phyloP scores from a whole-genome alignment of 2,329 filamentous ascomycete species.

The Sporothrix euskadiensis region DNA sequence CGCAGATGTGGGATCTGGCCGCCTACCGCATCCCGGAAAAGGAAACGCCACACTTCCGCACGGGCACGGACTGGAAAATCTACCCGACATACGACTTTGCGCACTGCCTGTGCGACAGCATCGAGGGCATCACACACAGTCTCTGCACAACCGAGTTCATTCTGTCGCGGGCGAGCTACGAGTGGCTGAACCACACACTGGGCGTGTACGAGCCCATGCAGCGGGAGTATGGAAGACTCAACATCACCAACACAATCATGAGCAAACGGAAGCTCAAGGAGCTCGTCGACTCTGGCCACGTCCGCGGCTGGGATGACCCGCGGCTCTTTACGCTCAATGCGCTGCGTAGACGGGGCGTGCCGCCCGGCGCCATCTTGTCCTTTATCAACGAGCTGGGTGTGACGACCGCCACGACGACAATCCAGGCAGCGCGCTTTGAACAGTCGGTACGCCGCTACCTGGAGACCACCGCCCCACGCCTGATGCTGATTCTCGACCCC shows the following conservation, averaged over 20 bases:
- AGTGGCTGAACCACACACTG: slow-evolving; percentile 79
- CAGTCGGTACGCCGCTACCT: slow-evolving; percentile 82
- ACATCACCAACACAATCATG: slow-evolving; percentile 79
- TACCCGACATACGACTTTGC: slow-evolving; percentile 95
- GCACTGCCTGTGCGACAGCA: slow-evolving; percentile 87
- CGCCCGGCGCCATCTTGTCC: slow-evolving; percentile 81
- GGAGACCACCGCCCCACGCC: slow-evolving; percentile 80
- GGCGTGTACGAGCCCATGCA: slow-evolving; percentile 92
- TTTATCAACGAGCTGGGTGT: slow-evolving; percentile 93
- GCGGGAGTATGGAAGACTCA: slow-evolving; percentile 72
- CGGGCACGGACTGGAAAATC: slow-evolving; percentile 82
- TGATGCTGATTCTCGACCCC: slow-evolving; percentile 88
- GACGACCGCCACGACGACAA: slow-evolving; percentile 76
- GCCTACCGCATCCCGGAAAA: slow-evolving; percentile 78
- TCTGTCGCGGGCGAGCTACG: slow-evolving; percentile 66
- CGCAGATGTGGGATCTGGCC: slow-evolving; percentile 79
- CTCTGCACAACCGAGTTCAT: slow-evolving; percentile 86
- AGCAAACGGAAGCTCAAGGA: slow-evolving; percentile 83
- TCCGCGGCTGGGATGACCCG: slow-evolving; percentile 89
- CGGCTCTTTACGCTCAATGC: slow-evolving; percentile 85
- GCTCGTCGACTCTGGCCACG: slow-evolving; percentile 74
- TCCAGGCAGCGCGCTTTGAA: slow-evolving; percentile 79
- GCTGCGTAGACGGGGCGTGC: slow-evolving; percentile 79
- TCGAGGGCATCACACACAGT: slow-evolving; percentile 67
- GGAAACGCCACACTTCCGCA: slow-evolving; percentile 68